phyloP scores from a whole-genome alignment of 371 early-diverging fungal genomes.

The Basidiobolus meristosporus region DNA sequence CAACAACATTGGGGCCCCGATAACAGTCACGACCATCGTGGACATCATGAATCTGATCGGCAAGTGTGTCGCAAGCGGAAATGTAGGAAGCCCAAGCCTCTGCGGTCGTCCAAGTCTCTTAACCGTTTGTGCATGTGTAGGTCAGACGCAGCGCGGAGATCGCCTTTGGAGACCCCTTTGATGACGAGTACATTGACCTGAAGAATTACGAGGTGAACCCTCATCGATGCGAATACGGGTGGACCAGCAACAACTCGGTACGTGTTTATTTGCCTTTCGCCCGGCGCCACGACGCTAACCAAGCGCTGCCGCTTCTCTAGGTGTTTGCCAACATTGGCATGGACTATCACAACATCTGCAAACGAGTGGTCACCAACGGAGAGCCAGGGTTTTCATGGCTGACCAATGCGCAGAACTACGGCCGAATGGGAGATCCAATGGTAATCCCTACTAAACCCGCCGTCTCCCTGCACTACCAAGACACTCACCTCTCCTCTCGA shows the following conservation, averaged over 20 bases:
- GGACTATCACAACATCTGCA: slow-evolving; percentile 8
- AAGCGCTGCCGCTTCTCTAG: background rate
- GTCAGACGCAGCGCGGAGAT: slow-evolving; percentile 17
- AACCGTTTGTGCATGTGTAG: too few relatives aligned
- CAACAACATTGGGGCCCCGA: slow-evolving; percentile 2
- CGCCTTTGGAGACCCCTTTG: slow-evolving; percentile 13
- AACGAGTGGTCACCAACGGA: slow-evolving; percentile 10
- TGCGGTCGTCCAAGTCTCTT: too few relatives aligned
- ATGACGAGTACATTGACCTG: slow-evolving; percentile 11
- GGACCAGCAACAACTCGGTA: slow-evolving; percentile 18
- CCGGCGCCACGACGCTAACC: too few relatives aligned
- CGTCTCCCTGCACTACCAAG: background rate
- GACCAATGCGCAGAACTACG: slow-evolving; percentile 11
- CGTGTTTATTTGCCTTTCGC: too few relatives aligned
- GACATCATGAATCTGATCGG: slow-evolving; percentile 19
- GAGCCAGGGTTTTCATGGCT: slow-evolving; percentile 19
- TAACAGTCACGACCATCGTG: slow-evolving; percentile 10
- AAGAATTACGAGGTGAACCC: slow-evolving; percentile 16
- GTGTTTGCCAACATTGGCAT: slow-evolving; percentile 12
- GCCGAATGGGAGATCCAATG: slow-evolving; percentile 10
- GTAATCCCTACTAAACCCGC: background rate
- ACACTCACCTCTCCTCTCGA: too few relatives aligned
- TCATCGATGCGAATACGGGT: slow-evolving; percentile 12
- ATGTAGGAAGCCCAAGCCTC: background rate
- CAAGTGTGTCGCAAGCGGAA: slow-evolving; percentile 17